Conservation (phyloP, 2,329 filamentous ascomycete species). For the Grosmannia huntii region DNA sequence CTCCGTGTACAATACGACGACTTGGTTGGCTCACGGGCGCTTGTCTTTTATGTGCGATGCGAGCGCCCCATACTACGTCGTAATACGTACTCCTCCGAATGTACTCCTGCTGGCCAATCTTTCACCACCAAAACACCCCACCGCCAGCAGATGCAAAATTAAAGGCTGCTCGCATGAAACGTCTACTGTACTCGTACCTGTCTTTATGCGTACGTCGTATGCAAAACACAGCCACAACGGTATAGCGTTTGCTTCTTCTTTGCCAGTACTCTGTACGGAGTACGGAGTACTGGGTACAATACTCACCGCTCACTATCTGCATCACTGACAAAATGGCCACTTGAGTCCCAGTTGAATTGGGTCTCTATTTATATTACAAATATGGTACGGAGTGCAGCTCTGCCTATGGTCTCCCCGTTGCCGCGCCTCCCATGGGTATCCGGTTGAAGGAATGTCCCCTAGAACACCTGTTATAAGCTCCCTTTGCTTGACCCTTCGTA, state of each 20-base stretch:
- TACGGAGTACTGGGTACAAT: too few species aligned
- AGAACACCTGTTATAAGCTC: conserved; percentile 5
- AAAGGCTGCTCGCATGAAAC: neutral
- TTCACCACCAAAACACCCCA: neutral
- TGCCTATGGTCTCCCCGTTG: neutral
- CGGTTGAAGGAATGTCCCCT: conserved; percentile 8
- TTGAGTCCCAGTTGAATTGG: neutral
- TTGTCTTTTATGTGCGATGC: too few species aligned
- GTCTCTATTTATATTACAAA: neutral
- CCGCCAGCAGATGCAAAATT: neutral
- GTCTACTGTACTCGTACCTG: neutral
- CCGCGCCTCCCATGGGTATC: conserved; percentile 5
- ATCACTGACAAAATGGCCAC: neutral
- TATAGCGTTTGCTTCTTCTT: too few species aligned
- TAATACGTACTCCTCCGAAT: too few species aligned
- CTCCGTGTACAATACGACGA: too few species aligned
- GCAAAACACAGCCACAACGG: too few species aligned
- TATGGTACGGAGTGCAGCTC: neutral
- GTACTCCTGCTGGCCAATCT: too few species aligned
- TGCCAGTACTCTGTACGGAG: too few species aligned
- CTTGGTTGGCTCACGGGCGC: too few species aligned
- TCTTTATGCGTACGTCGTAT: too few species aligned
- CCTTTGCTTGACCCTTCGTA: neutral
- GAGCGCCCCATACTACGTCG: too few species aligned
- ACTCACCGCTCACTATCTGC: neutral